Base-by-base conservation (phyloP, 306 rosid species). In the Vigna radiata region DNA sequence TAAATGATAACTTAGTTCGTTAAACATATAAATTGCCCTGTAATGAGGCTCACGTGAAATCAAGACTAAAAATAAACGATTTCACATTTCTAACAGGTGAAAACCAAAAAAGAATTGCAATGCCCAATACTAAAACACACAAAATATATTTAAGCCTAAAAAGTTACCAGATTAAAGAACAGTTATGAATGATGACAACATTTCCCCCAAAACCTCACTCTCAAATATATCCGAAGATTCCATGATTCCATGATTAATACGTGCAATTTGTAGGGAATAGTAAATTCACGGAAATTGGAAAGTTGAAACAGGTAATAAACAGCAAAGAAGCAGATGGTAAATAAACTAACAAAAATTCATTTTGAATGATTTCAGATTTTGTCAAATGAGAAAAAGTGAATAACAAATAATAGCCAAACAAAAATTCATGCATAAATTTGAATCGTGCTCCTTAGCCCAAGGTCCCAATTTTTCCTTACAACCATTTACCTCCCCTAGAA, bases 221-320 rank as follows among this genome's bases (percentile, higher is more conserved):
- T 5, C 39, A 59, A 59, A 59, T n/a, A 59, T 56, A 59, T 27
- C 17, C 39, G 13, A 21, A 25, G 68, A 65, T 13, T 46, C 63
- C 63, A 80, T 55, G 18, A 73, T 56, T 46, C 69, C 69, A 80
- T 44, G 17, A 73, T 66, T 50, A 29, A 27, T 39, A 11, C 54
- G 67, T 19, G 31, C 19, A 60, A 50, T 74, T 67, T 74, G 21
- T 52, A 67, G 58, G 50, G 50, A 68, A 48, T 13, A 39, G 49
- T 39, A 75, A 17, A 75, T 25, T 29, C 64, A 58, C 18, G 80
- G 39, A 52, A 78, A 68, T 47, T 36, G 53, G 56, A 68, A 48
- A 36, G 17, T 41, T 68, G 19, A 79, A 54, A 67, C 29, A 72
- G 3, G 46, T 39, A 59, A 55, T 27, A 36, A 79, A 36, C 12